Evolutionary conservation across 257 asterid species (phyloP).

Genomic region (Solanum habrochaites): DNA sequence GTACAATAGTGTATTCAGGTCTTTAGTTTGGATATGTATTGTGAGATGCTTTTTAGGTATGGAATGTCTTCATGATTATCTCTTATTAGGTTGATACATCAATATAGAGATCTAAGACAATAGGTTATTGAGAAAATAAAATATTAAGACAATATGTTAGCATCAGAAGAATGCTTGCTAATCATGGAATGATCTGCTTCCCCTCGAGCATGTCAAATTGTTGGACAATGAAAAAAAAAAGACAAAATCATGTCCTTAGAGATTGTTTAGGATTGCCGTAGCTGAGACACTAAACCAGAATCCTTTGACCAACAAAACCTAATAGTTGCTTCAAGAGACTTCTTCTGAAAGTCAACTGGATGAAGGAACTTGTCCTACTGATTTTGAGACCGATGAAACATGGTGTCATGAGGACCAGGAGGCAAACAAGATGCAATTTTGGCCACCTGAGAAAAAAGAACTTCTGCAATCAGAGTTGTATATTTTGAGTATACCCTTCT

Average conservation of each 20-base stretch:
- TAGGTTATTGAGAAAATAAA: background rate
- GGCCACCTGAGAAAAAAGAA: background rate
- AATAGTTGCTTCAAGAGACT: background rate
- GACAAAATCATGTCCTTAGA: background rate
- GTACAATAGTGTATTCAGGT: background rate
- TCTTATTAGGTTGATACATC: background rate
- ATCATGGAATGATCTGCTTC: background rate
- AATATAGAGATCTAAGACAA: background rate
- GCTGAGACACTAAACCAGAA: background rate
- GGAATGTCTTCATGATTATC: background rate
- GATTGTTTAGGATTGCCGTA: background rate
- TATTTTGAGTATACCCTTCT: background rate
- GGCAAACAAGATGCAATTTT: background rate
- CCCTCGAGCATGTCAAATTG: background rate
- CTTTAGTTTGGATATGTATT: background rate
- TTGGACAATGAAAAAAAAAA: background rate
- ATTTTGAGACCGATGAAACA: background rate
- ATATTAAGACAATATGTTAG: background rate
- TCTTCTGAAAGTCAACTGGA: background rate
- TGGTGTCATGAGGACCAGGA: background rate
- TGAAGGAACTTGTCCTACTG: background rate
- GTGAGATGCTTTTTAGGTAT: background rate
- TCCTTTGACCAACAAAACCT: background rate
- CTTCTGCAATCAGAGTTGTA: background rate
- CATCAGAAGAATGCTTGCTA: background rate